A percentile compares a stretch with the other conserved stretches of the same genome.
These are phyloP conservation scores for Platanthera zijinensis DNA, from an alignment of 106 monocot genomes.

Conservation along the genomic window DNA sequence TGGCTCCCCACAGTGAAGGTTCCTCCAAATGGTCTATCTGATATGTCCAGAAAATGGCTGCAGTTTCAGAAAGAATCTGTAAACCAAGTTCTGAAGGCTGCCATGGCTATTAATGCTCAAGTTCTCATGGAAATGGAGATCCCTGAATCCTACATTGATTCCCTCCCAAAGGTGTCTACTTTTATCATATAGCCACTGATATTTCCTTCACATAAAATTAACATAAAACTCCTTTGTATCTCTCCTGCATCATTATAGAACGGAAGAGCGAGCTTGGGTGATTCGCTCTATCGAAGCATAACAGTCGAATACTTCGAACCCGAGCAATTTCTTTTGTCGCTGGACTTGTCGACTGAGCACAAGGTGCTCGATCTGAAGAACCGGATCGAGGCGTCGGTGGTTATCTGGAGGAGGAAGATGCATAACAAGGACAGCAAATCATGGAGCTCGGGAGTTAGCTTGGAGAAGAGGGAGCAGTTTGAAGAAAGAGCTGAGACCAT, in stretches of 20 bases:
- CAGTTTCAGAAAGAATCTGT: slow-evolving; percentile 40
- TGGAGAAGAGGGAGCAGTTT: slow-evolving; percentile 91
- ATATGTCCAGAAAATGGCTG: slow-evolving; percentile 34
- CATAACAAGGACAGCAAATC: slow-evolving; percentile 72
- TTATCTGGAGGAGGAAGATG: slow-evolving; percentile 97
- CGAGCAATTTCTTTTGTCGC: slow-evolving; percentile 51
- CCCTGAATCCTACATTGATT: slow-evolving; percentile 58
- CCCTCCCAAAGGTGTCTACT: slow-evolving; percentile 47
- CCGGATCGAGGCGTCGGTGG: slow-evolving; percentile 57
- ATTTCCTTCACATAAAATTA: not conserved
- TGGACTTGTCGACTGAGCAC: slow-evolving; percentile 80
- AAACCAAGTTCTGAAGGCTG: slow-evolving; percentile 60
- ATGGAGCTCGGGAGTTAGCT: slow-evolving; percentile 77
- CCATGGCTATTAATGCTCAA: slow-evolving; percentile 63
- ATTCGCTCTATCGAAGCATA: slow-evolving; percentile 45
- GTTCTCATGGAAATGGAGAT: slow-evolving; percentile 57
- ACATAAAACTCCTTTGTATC: too few species aligned
- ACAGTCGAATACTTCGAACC: slow-evolving; percentile 57
- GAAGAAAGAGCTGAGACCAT: slow-evolving; percentile 94
- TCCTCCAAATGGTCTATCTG: slow-evolving; percentile 41
- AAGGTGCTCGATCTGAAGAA: slow-evolving; percentile 78
- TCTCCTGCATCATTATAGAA: slow-evolving; percentile 25
- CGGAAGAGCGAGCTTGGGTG: slow-evolving; percentile 56
- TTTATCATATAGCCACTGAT: not conserved
- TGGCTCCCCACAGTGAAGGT: slow-evolving; percentile 58